Percentiles rank a stretch among this genome's conserved stretches.
Evolutionary conservation across 2,329 filamentous ascomycete genomes (phyloP).

Genomic region (Xylariaceae sp.): DNA sequence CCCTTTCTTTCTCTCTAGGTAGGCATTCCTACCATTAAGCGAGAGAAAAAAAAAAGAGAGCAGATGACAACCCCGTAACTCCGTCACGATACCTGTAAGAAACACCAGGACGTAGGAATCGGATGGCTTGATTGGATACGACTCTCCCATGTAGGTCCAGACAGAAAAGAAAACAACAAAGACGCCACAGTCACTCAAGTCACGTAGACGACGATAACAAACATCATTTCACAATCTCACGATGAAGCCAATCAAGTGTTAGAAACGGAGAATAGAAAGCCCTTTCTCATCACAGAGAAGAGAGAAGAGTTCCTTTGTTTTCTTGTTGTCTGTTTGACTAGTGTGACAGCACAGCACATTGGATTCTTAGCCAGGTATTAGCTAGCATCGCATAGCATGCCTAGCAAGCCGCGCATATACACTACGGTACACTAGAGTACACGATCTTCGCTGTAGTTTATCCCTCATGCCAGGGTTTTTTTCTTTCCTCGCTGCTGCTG

Average conservation of each 20-base stretch:
- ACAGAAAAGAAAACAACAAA: not conserved
- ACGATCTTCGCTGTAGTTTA: constrained; percentile 11
- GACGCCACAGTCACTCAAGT: no score
- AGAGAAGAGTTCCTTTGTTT: no score
- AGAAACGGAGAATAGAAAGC: no score
- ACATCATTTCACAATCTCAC: no score
- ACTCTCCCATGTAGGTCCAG: not conserved
- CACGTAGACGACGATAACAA: no score
- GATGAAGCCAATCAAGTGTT: no score
- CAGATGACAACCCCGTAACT: not conserved
- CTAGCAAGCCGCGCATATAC: no score
- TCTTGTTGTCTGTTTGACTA: no score
- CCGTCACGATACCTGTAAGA: not conserved
- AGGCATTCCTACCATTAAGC: not conserved
- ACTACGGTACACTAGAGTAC: constrained; percentile 2
- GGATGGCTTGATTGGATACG: not conserved
- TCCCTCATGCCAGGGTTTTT: not conserved
- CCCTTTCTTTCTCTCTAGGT: no score
- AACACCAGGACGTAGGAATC: not conserved
- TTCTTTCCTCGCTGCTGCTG: no score
- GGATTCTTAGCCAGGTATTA: not conserved
- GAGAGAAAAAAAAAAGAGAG: not conserved
- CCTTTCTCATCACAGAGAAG: no score
- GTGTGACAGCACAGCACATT: constrained; percentile 1
- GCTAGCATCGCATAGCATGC: not conserved